Evolutionary conservation across 2,329 filamentous ascomycete genomes (phyloP), one percentile per base, ranked within the genome.

Genomic region (Chalaropsis ovoidea): DNA sequence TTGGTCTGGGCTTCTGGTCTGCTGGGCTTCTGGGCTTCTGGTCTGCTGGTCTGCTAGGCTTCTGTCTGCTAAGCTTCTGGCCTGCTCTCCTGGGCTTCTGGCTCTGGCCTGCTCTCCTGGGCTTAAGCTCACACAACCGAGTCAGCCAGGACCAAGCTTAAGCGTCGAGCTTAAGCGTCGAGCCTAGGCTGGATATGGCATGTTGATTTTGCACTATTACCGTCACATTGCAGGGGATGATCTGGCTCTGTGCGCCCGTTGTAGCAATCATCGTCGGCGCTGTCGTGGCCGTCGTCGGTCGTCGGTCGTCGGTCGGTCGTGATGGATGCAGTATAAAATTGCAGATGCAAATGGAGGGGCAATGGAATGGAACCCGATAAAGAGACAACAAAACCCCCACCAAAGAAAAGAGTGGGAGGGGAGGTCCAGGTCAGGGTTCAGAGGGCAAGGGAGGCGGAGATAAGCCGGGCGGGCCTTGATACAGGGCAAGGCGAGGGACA

Each of bases 211-310:
- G 52, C 52, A 56, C 52, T 31, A 56, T 31, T 56, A 56, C 15
- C 22, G 24, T 56, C 52, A 56, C 27, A 56, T 56, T 56, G 24
- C 52, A 56, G 52, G 52, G 52, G 52, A 31, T 31, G 24, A 56
- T 56, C 27, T 56, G n/a, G 52, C 52, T 56, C 52, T 56, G 52
- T 56, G 52, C 52, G 52, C 52, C 52, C 52, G 52, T 56, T 56
- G 22, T 49, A 49, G 47, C 17, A 49, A 49, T 49, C 47, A 49
- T 49, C 47, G 47, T 49, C 47, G 47, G 19, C 22, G 47, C 31
- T 35, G 19, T 49, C 47, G 47, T 49, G 17, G 47, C 22, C 19
- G 47, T 49, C 47, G 47, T 49, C 47, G 47, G 47, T 49, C 47
- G 47, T 22, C 22, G 8, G n/a, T 19, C 8, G n/a, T 47, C 45